A percentile compares a stretch with the other conserved stretches of the same genome.
Conservation (phyloP, 176 grass and related monocot genomes). For the Bolboschoenus planiculmis region DNA sequence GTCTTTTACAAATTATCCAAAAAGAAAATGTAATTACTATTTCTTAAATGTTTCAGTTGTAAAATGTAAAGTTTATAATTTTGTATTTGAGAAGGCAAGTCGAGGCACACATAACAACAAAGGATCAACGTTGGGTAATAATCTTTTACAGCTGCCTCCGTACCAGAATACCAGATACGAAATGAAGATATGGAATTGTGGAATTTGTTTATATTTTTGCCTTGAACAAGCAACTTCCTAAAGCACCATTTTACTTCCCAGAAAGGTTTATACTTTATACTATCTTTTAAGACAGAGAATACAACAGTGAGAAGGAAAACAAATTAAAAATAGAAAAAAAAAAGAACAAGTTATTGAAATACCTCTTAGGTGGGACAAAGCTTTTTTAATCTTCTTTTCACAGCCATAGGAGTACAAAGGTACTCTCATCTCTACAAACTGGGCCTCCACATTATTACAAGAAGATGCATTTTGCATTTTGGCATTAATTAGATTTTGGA, state of each 20-base stretch:
- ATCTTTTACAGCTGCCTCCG: too few species aligned
- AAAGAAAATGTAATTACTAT: too few species aligned
- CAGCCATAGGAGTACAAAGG: conserved; percentile 43
- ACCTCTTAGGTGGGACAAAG: conserved; percentile 41
- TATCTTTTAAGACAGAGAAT: not conserved
- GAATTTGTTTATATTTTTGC: not conserved
- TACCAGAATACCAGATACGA: too few species aligned
- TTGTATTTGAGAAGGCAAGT: too few species aligned
- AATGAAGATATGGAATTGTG: too few species aligned
- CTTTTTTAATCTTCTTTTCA: conserved; percentile 46
- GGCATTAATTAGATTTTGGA: not conserved
- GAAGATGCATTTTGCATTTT: conserved; percentile 23
- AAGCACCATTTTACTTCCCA: not conserved
- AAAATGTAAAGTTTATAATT: too few species aligned
- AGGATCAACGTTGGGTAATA: too few species aligned
- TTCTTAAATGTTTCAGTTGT: too few species aligned
- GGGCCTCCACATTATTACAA: conserved; percentile 30
- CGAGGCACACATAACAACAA: too few species aligned
- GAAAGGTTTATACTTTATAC: too few species aligned
- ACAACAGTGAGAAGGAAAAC: not conserved
- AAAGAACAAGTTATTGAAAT: not conserved
- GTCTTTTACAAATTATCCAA: too few species aligned
- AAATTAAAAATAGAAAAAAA: not conserved
- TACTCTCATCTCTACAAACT: conserved; percentile 42
- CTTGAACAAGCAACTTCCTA: not conserved